Evolutionary conservation across 2,329 filamentous ascomycete species (phyloP), one percentile per base, ranked within the genome.

Genomic region (Penicillium digitatum): DNA sequence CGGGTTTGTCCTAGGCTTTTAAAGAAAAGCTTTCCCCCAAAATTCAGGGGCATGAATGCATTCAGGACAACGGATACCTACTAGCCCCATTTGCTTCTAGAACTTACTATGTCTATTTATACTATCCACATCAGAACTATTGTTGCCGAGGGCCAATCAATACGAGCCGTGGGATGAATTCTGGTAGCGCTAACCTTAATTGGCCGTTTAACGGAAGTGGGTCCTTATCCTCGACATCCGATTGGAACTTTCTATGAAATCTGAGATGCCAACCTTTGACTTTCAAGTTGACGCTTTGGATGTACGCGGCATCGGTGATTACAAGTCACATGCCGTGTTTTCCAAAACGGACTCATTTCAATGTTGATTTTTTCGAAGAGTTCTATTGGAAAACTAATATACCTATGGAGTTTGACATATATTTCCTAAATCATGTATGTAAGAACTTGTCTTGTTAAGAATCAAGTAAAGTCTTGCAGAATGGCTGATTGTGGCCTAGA

Each of bases 21-120:
- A 18, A 40, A 40, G 12, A 20, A 20, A 40, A 14, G 16, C 10
- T 12, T 22, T 31, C 12, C 5, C 4, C 9, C 7, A 16, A 24
- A 24, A 40, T 48, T 29, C 29, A 48, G 46, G 46, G 46, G 35
- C 14, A 5, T n/a, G 24, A 29, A 20, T 48, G 34, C 8, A 29
- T 48, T 40, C 24, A 39, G 8, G 7, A 18, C 26, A n/a, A n/a
- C n/a, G n/a, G n/a, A n/a, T 31, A 48, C 38, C 46, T 48, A 37
- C 34, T 20, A 18, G 34, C 12, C 9, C 14, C 14, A n/a, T 48
- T 38, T 38, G 9, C 27, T 48, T 48, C 46, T 48, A 40, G 46
- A 48, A 48, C 26, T n/a, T 40, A 20, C 46, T 39, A n/a, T 31
- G 26, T 48, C 46, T 48, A 48, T 48, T 48, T 48, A 29, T 48